Conservation (phyloP, 2,329 filamentous ascomycete species). For the Berkeleyomyces basicola region DNA sequence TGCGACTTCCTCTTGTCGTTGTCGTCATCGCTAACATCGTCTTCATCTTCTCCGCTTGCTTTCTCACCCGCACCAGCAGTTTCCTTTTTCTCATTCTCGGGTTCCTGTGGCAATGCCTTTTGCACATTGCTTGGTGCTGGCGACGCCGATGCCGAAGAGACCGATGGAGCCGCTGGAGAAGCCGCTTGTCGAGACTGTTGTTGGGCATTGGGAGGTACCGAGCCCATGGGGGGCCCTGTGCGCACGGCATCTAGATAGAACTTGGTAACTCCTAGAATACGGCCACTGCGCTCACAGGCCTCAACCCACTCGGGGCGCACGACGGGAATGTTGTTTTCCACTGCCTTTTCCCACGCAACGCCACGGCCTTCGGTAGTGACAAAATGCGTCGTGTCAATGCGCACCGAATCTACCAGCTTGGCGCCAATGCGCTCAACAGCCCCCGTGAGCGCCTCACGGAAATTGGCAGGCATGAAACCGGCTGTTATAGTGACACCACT, state of each 20-base stretch:
- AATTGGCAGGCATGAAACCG: slow-evolving; percentile 59
- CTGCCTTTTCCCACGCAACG: slow-evolving; percentile 83
- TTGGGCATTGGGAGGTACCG: slow-evolving; percentile 16
- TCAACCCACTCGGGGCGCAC: slow-evolving; percentile 95
- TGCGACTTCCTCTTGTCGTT: slow-evolving; percentile 6
- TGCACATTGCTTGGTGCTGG: slow-evolving; percentile 16
- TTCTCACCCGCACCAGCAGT: neutral
- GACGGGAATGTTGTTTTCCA: slow-evolving; percentile 95
- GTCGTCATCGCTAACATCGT: slow-evolving; percentile 21
- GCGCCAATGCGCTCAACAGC: slow-evolving; percentile 82
- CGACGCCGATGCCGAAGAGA: slow-evolving; percentile 14
- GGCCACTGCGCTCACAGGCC: slow-evolving; percentile 83
- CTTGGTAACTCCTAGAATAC: slow-evolving; percentile 83
- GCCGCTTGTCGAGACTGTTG: slow-evolving; percentile 18
- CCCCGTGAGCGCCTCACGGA: slow-evolving; percentile 54
- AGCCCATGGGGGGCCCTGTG: slow-evolving; percentile 28
- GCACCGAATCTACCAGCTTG: slow-evolving; percentile 73
- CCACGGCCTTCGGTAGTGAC: slow-evolving; percentile 89
- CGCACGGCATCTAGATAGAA: slow-evolving; percentile 80
- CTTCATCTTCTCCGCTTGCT: slow-evolving; percentile 13
- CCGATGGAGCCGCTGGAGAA: slow-evolving; percentile 16
- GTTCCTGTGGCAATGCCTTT: slow-evolving; percentile 16
- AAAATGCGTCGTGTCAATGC: slow-evolving; percentile 97
- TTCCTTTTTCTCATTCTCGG: neutral
- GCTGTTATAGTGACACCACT: slow-evolving; percentile 90